These are phyloP conservation scores for Chaetoceros tenuissimus DNA, from an alignment of 108 stramenopile genomes.

Conservation along the genomic window DNA sequence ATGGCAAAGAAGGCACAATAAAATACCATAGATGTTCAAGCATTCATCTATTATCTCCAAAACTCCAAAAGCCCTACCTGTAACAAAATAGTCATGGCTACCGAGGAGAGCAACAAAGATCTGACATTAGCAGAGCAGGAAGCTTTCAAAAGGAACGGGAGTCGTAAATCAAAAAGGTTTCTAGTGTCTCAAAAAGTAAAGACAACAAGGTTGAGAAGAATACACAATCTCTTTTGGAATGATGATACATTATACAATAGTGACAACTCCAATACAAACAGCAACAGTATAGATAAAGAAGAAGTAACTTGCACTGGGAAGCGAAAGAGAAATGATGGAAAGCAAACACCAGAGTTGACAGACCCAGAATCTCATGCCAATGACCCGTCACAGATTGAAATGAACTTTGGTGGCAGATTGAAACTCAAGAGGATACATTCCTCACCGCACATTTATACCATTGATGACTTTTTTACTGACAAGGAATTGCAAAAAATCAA, in stretches of 20 bases:
- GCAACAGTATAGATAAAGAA: background rate
- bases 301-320: background rate
- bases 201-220: background rate
- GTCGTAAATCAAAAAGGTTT: background rate
- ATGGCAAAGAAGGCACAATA: background rate
- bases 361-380: background rate
- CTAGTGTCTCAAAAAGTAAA: background rate
- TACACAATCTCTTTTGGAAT: background rate
- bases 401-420: conserved; percentile 1
- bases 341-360: background rate
- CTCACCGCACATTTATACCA: conserved; percentile 17
- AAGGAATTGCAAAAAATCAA: conserved; percentile 12
- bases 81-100: no score
- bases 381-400: background rate
- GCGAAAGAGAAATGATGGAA: background rate
- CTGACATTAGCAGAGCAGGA: background rate
- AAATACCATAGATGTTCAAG: no score
- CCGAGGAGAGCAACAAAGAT: no score
- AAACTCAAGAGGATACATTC: conserved; percentile 4
- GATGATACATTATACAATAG: background rate
- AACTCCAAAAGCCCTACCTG: no score
- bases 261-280: background rate
- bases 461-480: conserved; percentile 16
- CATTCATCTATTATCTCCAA: no score
- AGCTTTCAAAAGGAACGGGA: background rate